Evolutionary conservation across 2,329 filamentous ascomycete species (phyloP).

Genomic region (Alternaria sp.): DNA sequence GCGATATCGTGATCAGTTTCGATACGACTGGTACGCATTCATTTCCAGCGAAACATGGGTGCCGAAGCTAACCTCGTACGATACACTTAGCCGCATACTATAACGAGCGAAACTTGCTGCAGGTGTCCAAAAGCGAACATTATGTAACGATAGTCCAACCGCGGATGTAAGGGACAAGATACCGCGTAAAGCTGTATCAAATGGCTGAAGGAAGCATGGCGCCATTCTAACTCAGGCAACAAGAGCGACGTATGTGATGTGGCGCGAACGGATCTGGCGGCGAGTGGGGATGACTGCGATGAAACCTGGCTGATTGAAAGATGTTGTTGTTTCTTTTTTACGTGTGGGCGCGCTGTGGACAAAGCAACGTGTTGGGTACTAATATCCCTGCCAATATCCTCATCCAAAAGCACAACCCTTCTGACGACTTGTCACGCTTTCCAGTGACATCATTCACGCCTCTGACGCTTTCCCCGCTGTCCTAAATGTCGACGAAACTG

Average conservation of each 20-base stretch:
- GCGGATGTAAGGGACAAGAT: not conserved
- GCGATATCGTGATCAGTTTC: not conserved
- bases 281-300: not conserved
- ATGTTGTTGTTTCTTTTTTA: not conserved
- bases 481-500: not conserved
- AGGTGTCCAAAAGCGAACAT: not conserved
- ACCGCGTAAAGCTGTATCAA: not conserved
- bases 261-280: not conserved
- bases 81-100: not conserved
- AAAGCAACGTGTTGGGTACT: constrained; percentile 11
- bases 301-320: not conserved
- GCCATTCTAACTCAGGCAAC: not conserved
- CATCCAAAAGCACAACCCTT: not conserved
- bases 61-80: not conserved
- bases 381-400: constrained; percentile 5
- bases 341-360: not conserved
- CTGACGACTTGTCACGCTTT: not conserved
- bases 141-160: not conserved
- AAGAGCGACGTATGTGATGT: not conserved
- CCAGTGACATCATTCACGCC: not conserved
- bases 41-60: not conserved
- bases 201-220: not conserved
- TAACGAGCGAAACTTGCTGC: not conserved
- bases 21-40: not conserved
- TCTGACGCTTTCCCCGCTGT: not conserved